Base-by-base conservation (phyloP, 495 filamentous ascomycete species). In the Penicillium lividum region DNA sequence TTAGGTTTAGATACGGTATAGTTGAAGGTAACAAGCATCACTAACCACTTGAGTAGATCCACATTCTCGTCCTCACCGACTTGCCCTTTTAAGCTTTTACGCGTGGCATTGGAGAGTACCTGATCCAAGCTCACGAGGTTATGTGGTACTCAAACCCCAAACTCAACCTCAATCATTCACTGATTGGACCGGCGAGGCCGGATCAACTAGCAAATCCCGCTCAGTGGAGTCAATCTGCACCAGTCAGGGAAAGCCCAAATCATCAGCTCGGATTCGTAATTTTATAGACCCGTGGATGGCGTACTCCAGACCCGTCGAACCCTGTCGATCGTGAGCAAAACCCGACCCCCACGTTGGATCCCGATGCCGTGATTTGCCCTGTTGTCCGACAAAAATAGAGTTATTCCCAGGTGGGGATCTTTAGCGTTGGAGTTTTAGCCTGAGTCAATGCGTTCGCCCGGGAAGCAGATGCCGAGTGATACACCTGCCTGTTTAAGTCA, bases 291-390 rank as follows among this genome's bases (percentile, higher is more conserved):
- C 55, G 33, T 64, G 64, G 66, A 60, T 60, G 53, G 61, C 46
- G 50, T 53, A 49, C 30, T 62, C 55, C 46, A 58, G 64, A 62
- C 57, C 64, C 64, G 60, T 67, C 62, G 42, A 66, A 68, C 67
- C 65, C 65, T 69, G 67, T 65, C 59, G 67, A 69, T 69, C 67
- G 34, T 55, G 44, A 45, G 42, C 53, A 28, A 15, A 18, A 15
- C 25, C 51, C 33, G 49, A 48, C 28, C 43, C 29, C 38, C 10
- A n/a, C 13, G 38, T n/a, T 33, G 27, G 47, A 68, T 55, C 63
- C 66, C 66, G 66, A 68, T 31, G 45, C 57, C 53, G 8, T 62
- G 66, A 68, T 66, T 64, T 58, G 63, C 40, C 45, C 27, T 38
- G 36, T 30, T 38, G 15, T 38, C 46, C 28, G 46, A 4, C 38